Evolutionary conservation across 306 rosid genomes (phyloP), one percentile per base, ranked within the genome.

Genomic region (Quercus ilex): DNA sequence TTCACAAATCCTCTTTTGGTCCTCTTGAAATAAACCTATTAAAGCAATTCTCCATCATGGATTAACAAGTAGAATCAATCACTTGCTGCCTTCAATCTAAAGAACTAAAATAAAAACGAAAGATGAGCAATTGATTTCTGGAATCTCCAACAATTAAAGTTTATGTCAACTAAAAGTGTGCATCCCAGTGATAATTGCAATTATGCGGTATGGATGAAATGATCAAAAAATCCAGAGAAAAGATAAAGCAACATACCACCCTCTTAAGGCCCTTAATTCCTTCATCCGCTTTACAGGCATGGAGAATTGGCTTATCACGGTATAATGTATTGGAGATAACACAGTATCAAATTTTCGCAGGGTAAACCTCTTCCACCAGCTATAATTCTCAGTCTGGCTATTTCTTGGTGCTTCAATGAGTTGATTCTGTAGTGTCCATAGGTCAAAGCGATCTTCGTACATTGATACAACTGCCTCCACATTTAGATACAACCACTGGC

Each of bases 371-470:
- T 74, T 91, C 99, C 94, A 95, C 99, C 98, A 92, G 74, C 77
- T 84, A 79, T 77, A 82, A 20, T 77, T 83, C 80, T 83, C 88
- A 38, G 88, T 73, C 79, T 78, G 86, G 83, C 84, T 68, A 76
- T 55, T 88, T 79, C 86, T 56, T 11, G 86, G 82, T 65, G 83
- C 76, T 87, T 85, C 87, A 49, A 90, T 76, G 69, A 83, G 89
- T 78, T 82, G 92, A 76, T 88, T 91, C 86, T 92, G 82, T 71
- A 89, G 84, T 1, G 84, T 89, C 85, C 87, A 88, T 49, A 95
- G 73, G 82, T 95, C 99, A 86, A 93, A 93, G 62, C 93, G 93
- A 81, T 93, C 99, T 82, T 95, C 99, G 15, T 91, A 95, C 98
- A 95, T 95, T 58, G 99, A 91, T 76, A 86, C 92, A 76, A 95